phyloP scores from a whole-genome alignment of 1,284 basidiomycete species.

The Pseudozyma tsukubaensis region DNA sequence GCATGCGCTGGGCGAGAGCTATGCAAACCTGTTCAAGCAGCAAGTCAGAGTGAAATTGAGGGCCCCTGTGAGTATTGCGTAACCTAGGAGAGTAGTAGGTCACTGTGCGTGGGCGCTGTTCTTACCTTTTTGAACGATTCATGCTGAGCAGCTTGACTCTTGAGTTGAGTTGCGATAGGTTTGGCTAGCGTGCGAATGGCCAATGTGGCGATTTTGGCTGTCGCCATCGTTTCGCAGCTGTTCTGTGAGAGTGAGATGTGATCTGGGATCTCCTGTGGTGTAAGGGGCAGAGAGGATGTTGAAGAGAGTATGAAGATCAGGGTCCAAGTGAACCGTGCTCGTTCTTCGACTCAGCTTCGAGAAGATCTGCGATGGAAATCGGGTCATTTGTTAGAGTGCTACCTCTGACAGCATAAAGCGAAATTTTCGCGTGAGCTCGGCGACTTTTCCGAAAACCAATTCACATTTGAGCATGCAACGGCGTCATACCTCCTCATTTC shows the following conservation, averaged over 20 bases:
- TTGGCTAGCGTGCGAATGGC: conserved; percentile 66
- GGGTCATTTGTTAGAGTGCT: too few species aligned
- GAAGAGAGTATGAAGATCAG: background rate
- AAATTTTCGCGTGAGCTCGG: background rate
- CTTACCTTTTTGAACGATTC: conserved; percentile 59
- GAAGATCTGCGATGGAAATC: background rate
- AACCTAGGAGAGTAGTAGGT: too few species aligned
- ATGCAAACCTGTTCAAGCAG: conserved; percentile 54
- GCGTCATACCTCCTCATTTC: background rate
- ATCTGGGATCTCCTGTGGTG: background rate
- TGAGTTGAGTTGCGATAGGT: conserved; percentile 66
- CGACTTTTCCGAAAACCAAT: background rate
- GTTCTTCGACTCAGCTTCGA: background rate
- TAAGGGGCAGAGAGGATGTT: background rate
- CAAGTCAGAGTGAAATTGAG: background rate
- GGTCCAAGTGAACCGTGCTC: background rate
- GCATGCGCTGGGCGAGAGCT: conserved; percentile 59
- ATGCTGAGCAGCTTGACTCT: conserved; percentile 63
- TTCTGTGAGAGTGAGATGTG: too few species aligned
- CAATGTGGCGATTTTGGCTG: conserved; percentile 64
- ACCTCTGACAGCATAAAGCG: too few species aligned
- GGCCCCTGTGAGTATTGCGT: background rate
- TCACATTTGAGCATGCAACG: background rate
- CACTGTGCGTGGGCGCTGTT: background rate
- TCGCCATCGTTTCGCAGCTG: conserved; percentile 49